Evolutionary conservation across 345 rosid genomes (phyloP), one percentile per base, ranked within the genome.

Genomic region (Rhodamnia rubescens): DNA sequence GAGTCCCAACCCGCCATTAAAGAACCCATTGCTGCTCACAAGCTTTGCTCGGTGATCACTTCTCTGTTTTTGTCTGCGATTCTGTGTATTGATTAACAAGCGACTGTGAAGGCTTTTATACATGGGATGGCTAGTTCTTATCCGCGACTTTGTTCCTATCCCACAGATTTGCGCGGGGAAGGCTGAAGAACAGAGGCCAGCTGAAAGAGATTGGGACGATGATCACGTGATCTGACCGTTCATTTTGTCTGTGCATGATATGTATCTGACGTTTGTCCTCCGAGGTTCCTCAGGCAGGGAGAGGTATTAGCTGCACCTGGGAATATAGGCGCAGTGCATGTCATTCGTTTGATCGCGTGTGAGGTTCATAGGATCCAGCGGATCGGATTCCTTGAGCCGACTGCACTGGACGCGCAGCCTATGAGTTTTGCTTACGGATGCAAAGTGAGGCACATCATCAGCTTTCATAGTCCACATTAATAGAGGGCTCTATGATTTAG

Each of bases 1-100:
- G 98, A 97, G 87, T 93, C 97, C 99, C 99, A 97, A 84, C 99
- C 99, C 58, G 96, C 88, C 99, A 97, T 90, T 90, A 97, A 88
- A 90, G 99, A 97, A 86, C 99, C 99, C 99, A 97, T 96, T 80
- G 2, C 50, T 61, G 47, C 52, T 27, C 24, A 26, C 36, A 15
- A 50, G 26, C 20, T 7, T 11, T 40, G 50, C 82, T 36, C 78
- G 36, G 50, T 29, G 21, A 9, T 59, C 59, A 11, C 53, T 12
- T 4, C 44, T 57, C 52, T 49, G 75, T 32, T 47, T 36, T 24
- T 56, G 24, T 52, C 40, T 53, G 54, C 40, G 10, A 27, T 51
- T 11, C 22, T 0, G 44, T 4, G 40, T 18, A 83, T 32, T n/a
- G 36, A 36, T 36, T 14, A 29, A 27, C 50, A 42, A n/a, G 32